Percentiles rank a stretch among this genome's conserved stretches.
Evolutionary conservation across 306 rosid genomes (phyloP).

Genomic region (Cucurbita pepo): DNA sequence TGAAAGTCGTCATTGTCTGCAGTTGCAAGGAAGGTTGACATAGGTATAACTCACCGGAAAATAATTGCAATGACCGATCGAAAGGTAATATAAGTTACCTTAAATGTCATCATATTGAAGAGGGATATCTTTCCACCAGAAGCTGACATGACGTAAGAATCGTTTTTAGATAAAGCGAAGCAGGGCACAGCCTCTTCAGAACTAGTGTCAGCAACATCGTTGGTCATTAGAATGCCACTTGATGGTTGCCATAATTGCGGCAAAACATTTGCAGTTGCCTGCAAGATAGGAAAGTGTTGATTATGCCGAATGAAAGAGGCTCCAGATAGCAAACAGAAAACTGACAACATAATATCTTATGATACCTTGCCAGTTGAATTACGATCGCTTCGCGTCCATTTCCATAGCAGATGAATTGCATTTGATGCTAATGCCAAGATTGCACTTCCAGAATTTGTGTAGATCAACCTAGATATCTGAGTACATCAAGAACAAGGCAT

Average conservation of each 20-base stretch:
- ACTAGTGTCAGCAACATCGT: slow-evolving; percentile 55
- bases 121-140: slow-evolving; percentile 93
- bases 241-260: slow-evolving; percentile 97
- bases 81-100: slow-evolving; percentile 26
- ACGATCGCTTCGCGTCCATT: slow-evolving; percentile 80
- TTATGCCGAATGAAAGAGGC: neutral
- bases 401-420: slow-evolving; percentile 91
- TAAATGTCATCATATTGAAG: slow-evolving; percentile 96
- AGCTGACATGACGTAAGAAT: slow-evolving; percentile 97
- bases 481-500: slow-evolving; percentile 10
- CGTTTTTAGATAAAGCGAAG: slow-evolving; percentile 89
- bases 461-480: slow-evolving; percentile 87
- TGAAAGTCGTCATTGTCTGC: slow-evolving; percentile 97
- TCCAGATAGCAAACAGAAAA: slow-evolving; percentile 6
- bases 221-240: slow-evolving; percentile 91
- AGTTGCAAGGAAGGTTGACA: slow-evolving; percentile 20
- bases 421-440: slow-evolving; percentile 83
- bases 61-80: neutral
- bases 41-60: neutral
- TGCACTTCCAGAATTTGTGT: slow-evolving; percentile 87
- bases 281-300: slow-evolving; percentile 13
- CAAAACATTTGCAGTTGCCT: slow-evolving; percentile 73
- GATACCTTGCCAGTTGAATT: slow-evolving; percentile 57
- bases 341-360: slow-evolving; percentile 3
- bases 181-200: slow-evolving; percentile 82